Base-by-base conservation (phyloP, 352 stramenopile species). In the Phytophthora sansomeana region DNA sequence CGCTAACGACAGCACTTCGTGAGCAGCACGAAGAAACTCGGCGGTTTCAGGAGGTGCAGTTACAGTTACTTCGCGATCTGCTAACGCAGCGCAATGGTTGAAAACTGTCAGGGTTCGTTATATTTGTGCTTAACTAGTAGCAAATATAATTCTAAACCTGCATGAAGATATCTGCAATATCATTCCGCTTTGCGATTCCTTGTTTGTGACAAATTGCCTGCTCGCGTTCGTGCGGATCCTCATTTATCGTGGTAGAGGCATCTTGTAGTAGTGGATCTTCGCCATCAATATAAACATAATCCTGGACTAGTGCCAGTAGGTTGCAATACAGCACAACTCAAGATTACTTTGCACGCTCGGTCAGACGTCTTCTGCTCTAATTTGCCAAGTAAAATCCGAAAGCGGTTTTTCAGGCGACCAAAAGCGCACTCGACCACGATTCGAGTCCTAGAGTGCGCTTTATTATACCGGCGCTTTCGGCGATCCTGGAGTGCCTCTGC, bases 341-440 rank as follows among this genome's bases (percentile, higher is more conserved):
- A 14, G 24, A 43, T 43, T 9, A 55, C 30, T 6, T 55, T 55
- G 48, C 48, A 55, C 29, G 43, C 17, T 9, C 11, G 29, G 4
- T 3, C 50, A 26, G 55, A 38, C 2, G 47, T 38, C 24, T 67
- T 58, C 17, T 59, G 58, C 30, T 67, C 48, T 4, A 67, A 19
- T 14, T 59, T 67, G 8, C 29, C 58, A 16, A 59, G 10, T 24
- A 61, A 46, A 17, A 62, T 38, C 1, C 58, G 29, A 16, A 62
- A 68, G 7, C 50, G n/a, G 24, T 61, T 68, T 28, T 62, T 68
- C 1, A 68, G n/a, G 8, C 59, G 59, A 8, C 43, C 43, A 39
- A 68, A 62, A 29, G 59, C 51, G 16, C 50, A 58, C 28, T 68
- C 59, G 9, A 68, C 50, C 4, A 62, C 51, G 42, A 62, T 56